Conservation (phyloP, 345 rosid species). For the Zanthoxylum bungeanum region DNA sequence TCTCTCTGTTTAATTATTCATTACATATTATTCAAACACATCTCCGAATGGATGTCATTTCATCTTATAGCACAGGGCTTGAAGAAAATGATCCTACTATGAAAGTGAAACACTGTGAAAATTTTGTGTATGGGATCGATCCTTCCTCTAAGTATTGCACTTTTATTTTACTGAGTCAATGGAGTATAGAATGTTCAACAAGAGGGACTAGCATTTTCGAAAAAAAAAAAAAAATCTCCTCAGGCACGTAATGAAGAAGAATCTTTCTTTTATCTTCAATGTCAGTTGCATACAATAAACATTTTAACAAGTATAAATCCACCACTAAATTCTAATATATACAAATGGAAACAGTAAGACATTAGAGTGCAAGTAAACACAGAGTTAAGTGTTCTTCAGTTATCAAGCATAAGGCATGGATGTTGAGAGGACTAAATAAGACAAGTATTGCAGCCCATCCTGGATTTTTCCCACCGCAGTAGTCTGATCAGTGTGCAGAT, state of each 20-base stretch:
- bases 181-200: neutral
- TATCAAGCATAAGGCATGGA: slow-evolving; percentile 63
- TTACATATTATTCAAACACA: neutral
- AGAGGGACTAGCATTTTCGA: neutral
- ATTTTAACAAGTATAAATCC: neutral
- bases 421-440: slow-evolving; percentile 64
- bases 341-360: slow-evolving; percentile 4
- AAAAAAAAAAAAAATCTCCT: neutral
- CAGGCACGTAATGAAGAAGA: neutral
- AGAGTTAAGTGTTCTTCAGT: neutral
- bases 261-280: neutral
- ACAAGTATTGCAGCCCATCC: slow-evolving; percentile 74
- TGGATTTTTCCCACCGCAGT: slow-evolving; percentile 68
- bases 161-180: neutral
- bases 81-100: neutral
- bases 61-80: neutral
- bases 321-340: slow-evolving; percentile 23
- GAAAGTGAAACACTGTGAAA: neutral
- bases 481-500: slow-evolving; percentile 47
- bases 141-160: neutral
- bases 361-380: neutral
- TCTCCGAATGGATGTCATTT: neutral
- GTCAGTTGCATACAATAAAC: slow-evolving; percentile 1
- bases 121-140: neutral
- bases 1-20: too few species aligned